phyloP scores from a whole-genome alignment of 805 yeast genomes.

The Lipomyces starkeyi region DNA sequence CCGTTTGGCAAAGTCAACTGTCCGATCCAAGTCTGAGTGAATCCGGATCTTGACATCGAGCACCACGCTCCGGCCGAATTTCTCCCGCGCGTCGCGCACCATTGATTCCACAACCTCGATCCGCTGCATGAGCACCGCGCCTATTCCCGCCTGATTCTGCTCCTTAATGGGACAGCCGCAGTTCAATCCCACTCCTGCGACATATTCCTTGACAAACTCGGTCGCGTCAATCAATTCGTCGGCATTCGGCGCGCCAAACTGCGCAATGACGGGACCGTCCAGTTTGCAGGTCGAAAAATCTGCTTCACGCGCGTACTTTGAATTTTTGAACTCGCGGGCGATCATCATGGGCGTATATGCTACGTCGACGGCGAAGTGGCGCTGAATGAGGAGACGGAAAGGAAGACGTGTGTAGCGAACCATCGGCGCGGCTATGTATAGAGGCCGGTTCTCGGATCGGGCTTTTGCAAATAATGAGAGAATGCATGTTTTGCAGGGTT shows the following conservation, averaged over 20 bases:
- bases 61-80: constrained; percentile 72
- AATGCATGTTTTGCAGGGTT: constrained; percentile 7
- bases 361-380: constrained; percentile 21
- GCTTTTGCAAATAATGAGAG: constrained; percentile 20
- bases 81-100: constrained; percentile 81
- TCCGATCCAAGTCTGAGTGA: constrained; percentile 74
- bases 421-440: constrained; percentile 89
- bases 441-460: constrained; percentile 52
- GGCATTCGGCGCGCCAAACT: constrained; percentile 87
- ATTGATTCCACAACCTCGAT: constrained; percentile 79
- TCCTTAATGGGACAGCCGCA: constrained; percentile 98
- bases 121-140: constrained; percentile 90
- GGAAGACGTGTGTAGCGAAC: constrained; percentile 95
- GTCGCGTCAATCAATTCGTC: constrained; percentile 81
- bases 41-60: constrained; percentile 92
- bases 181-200: constrained; percentile 92
- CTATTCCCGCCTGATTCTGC: constrained; percentile 94
- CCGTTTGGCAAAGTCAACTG: constrained; percentile 69
- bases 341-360: constrained; percentile 88
- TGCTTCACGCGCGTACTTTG: constrained; percentile 74
- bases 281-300: constrained; percentile 78
- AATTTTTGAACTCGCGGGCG: constrained; percentile 92
- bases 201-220: constrained; percentile 86
- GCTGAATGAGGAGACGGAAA: constrained; percentile 70
- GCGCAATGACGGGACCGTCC: constrained; percentile 80